Conservation (phyloP, 345 rosid species). For the Anacardium occidentale region DNA sequence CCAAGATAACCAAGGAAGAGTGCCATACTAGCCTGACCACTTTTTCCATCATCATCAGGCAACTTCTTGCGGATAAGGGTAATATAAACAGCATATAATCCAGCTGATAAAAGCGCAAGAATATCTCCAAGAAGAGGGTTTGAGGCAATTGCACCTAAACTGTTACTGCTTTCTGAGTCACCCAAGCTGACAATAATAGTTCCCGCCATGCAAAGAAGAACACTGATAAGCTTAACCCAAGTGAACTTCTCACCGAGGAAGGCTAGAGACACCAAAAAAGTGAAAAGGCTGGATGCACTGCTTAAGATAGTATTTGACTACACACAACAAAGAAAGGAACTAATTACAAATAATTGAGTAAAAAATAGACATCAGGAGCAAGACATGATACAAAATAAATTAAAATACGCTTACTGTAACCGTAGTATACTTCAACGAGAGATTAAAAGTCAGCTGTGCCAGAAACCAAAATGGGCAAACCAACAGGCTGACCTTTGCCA, state of each 20-base stretch:
- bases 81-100: slow-evolving; percentile 70
- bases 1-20: slow-evolving; percentile 87
- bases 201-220: slow-evolving; percentile 93
- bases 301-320: slow-evolving; percentile 96
- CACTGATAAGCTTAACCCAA: slow-evolving; percentile 84
- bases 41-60: slow-evolving; percentile 76
- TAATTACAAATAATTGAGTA: slow-evolving; percentile 4
- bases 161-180: slow-evolving; percentile 53
- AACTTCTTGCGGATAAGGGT: slow-evolving; percentile 83
- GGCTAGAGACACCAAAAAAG: slow-evolving; percentile 71
- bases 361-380: slow-evolving; percentile 5
- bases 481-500: slow-evolving; percentile 76
- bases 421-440: slow-evolving; percentile 85
- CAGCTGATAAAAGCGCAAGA: slow-evolving; percentile 78
- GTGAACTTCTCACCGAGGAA: slow-evolving; percentile 86
- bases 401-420: slow-evolving; percentile 61
- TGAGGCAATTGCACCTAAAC: slow-evolving; percentile 44
- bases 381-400: neutral
- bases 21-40: slow-evolving; percentile 82
- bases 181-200: slow-evolving; percentile 85
- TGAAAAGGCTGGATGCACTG: slow-evolving; percentile 91
- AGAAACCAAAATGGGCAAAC: slow-evolving; percentile 94
- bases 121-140: slow-evolving; percentile 78
- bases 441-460: slow-evolving; percentile 85
- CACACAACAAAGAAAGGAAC: slow-evolving; percentile 23